Conservation (phyloP, 2,329 filamentous ascomycete genomes). For the Phoma herbarum region DNA sequence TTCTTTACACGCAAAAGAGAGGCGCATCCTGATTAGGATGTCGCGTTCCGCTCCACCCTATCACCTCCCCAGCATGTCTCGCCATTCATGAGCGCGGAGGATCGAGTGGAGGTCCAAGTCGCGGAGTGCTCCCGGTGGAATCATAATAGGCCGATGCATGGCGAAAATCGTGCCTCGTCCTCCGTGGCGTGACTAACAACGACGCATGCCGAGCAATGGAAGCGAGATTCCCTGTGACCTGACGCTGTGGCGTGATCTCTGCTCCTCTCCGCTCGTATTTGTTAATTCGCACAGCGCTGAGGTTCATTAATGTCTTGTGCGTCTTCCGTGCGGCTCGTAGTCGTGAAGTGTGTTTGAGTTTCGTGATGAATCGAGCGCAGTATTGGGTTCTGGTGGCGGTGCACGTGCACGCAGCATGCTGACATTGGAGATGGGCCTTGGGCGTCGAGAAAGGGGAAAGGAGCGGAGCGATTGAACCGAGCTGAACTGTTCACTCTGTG, state of each 20-base stretch:
- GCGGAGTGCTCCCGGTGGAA: slow-evolving; percentile 1
- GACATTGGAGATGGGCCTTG: not conserved
- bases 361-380: slow-evolving; percentile 4
- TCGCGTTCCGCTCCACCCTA: slow-evolving; percentile 11
- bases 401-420: slow-evolving; percentile 6
- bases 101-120: slow-evolving; percentile 1
- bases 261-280: slow-evolving; percentile 38
- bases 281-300: slow-evolving; percentile 29
- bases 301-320: slow-evolving; percentile 3
- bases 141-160: slow-evolving; percentile 15
- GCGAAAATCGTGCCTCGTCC: slow-evolving; percentile 8
- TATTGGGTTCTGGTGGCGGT: not conserved
- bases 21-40: not conserved
- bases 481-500: not conserved
- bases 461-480: not conserved
- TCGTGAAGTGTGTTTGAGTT: not conserved
- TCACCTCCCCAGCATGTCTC: not conserved
- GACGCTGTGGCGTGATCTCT: slow-evolving; percentile 26
- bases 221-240: slow-evolving; percentile 12
- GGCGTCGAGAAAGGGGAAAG: slow-evolving; percentile 6
- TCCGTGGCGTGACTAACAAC: slow-evolving; percentile 24
- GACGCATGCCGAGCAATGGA: slow-evolving; percentile 23
- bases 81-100: not conserved
- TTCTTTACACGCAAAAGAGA: not conserved
- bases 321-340: slow-evolving; percentile 1